Base-by-base conservation (phyloP, 345 rosid genomes). In the Passiflora organensis region DNA sequence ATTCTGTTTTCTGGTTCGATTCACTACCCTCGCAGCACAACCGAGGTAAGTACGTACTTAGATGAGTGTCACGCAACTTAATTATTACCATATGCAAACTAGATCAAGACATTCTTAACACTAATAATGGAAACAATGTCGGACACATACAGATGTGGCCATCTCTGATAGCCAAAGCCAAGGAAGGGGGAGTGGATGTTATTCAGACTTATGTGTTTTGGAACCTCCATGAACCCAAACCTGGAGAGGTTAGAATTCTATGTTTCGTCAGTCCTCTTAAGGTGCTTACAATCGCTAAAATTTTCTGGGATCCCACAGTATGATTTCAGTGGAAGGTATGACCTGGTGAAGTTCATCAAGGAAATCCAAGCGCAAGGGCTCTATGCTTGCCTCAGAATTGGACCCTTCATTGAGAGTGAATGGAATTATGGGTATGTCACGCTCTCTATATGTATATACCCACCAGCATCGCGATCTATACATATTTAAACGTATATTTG, bases 201-300 rank as follows among this genome's bases (percentile, higher is more conserved):
- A 88, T 88, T 42, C 81, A 88, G 39, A 88, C 96, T 15, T 88
- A 85, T 24, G 96, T 88, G 11, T 88, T 88, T 39, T 89, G 96
- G 95, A 83, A 85, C 67, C 73, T 79, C 20, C 96, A 85, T 37
- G 95, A 89, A 64, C 91, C 95, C 17, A 80, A 68, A 47, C 89
- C 72, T 0, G 85, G 86, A 20, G 78, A 83, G 85, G 96, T 88
- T 23, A 46, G n/a, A n/a, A n/a, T n/a, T n/a, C n/a, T n/a, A n/a
- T n/a, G n/a, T n/a, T n/a, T n/a, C n/a, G n/a, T n/a, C n/a, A n/a
- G n/a, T n/a, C n/a, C n/a, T n/a, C n/a, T n/a, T n/a, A n/a, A n/a
- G n/a, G n/a, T n/a, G n/a, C n/a, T n/a, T n/a, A n/a, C n/a, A n/a
- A n/a, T n/a, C n/a, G n/a, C n/a, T n/a, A n/a, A n/a, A n/a, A n/a